Conservation (phyloP, 2,329 filamentous ascomycete genomes). For the Fusarium sulawesiense region DNA sequence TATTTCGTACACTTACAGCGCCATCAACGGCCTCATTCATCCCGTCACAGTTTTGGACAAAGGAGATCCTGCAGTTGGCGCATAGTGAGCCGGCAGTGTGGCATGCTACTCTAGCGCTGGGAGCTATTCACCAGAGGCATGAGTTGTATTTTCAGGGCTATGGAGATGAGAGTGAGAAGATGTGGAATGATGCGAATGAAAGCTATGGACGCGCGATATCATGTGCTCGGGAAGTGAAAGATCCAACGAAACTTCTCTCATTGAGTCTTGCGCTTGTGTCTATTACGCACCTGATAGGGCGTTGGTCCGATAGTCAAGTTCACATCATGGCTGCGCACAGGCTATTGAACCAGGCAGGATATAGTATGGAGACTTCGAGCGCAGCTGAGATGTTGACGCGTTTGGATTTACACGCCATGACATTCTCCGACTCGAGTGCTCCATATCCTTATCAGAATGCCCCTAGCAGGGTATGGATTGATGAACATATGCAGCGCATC, state of each 20-base stretch:
- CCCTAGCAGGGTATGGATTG: constrained; percentile 25
- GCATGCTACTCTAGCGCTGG: constrained; percentile 51
- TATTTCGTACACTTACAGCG: constrained; percentile 50
- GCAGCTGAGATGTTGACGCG: constrained; percentile 46
- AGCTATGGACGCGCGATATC: constrained; percentile 48
- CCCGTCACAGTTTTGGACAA: constrained; percentile 50
- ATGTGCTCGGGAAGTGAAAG: constrained; percentile 43
- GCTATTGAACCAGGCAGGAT: constrained; percentile 40
- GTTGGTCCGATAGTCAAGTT: constrained; percentile 47
- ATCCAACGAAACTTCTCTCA: constrained; percentile 45
- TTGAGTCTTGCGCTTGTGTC: constrained; percentile 50
- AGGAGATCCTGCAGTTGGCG: constrained; percentile 49
- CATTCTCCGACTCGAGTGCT: constrained; percentile 48
- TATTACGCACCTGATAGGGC: constrained; percentile 48
- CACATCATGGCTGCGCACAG: constrained; percentile 49
- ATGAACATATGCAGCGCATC: constrained; percentile 17
- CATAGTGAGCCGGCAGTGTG: constrained; percentile 52
- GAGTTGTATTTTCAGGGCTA: constrained; percentile 30
- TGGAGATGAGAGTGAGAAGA: constrained; percentile 1
- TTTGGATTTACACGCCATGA: constrained; percentile 51
- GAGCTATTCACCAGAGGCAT: constrained; percentile 49
- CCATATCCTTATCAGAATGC: constrained; percentile 46
- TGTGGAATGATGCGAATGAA: constrained; percentile 39
- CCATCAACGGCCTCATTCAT: constrained; percentile 45
- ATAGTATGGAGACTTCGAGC: constrained; percentile 20